Conservation (phyloP, 2,329 filamentous ascomycete genomes). For the Cladosporium halotolerans region DNA sequence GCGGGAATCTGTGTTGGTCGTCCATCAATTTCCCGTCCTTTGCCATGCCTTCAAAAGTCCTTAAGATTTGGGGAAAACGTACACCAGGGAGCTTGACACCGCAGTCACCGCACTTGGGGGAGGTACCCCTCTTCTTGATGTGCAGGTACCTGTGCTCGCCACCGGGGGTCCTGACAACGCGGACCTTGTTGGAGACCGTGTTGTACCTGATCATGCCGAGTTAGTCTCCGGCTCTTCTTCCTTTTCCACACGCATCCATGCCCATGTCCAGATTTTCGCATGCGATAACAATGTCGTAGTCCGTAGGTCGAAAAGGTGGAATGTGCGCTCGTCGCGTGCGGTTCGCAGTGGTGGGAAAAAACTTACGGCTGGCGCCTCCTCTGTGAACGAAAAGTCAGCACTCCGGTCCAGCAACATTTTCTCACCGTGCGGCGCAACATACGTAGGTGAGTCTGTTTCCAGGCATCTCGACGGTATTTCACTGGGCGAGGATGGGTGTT, state of each 20-base stretch:
- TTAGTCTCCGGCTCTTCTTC: constrained; percentile 13
- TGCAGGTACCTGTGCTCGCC: constrained; percentile 93
- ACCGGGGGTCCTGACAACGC: constrained; percentile 92
- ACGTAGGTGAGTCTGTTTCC: constrained; percentile 52
- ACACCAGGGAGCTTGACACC: constrained; percentile 95
- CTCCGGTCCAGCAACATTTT: constrained; percentile 17
- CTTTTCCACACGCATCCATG: background rate
- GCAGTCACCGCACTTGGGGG: constrained; percentile 99
- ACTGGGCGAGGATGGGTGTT: constrained; percentile 17
- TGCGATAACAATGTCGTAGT: background rate
- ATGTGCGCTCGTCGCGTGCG: background rate
- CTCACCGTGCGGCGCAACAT: constrained; percentile 27
- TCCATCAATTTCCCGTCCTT: constrained; percentile 10
- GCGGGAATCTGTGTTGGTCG: constrained; percentile 65
- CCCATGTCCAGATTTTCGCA: background rate
- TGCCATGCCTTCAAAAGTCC: constrained; percentile 4
- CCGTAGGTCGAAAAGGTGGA: background rate
- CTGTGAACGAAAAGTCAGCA: background rate
- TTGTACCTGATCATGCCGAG: constrained; percentile 66
- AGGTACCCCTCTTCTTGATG: constrained; percentile 99
- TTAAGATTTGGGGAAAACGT: constrained; percentile 48
- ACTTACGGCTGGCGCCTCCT: constrained; percentile 10
- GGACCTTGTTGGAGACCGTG: constrained; percentile 94
- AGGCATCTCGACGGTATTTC: constrained; percentile 44
- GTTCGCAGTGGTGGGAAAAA: background rate